Evolutionary conservation across 768 basidiomycete genomes (phyloP).

Genomic region (Mycena amicta): DNA sequence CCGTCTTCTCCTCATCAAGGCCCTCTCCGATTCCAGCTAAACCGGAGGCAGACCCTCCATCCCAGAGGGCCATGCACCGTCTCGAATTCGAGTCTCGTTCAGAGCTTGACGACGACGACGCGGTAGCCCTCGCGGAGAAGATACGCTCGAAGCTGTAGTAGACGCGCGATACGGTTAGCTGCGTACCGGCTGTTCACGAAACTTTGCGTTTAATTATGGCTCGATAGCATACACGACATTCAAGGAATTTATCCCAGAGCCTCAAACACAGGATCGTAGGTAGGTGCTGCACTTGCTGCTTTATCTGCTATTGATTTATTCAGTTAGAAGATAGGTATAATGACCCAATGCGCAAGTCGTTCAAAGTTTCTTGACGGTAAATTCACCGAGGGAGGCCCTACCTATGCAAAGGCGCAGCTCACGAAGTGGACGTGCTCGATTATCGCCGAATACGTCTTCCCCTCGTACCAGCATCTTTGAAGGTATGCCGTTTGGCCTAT

Average conservation of each 20-base stretch:
- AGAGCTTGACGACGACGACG: constrained; percentile 65
- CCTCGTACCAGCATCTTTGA: no score
- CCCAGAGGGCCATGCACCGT: constrained; percentile 58
- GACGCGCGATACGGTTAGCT: not conserved
- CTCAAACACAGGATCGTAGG: no score
- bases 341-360: not conserved
- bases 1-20: constrained; percentile 43
- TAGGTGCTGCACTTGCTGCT: not conserved
- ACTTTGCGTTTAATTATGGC: not conserved
- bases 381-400: no score
- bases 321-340: no score
- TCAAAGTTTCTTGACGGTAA: not conserved
- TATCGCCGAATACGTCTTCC: no score
- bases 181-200: not conserved
- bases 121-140: constrained; percentile 41
- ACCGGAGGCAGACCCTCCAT: constrained; percentile 31
- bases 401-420: no score
- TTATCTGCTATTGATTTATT: no score
- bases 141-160: constrained; percentile 37
- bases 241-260: no score
- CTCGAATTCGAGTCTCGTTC: constrained; percentile 59
- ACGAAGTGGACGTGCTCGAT: no score
- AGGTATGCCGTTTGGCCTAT: no score
- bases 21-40: constrained; percentile 13
- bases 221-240: no score